Percentiles rank a stretch among this genome's conserved stretches.
Evolutionary conservation across 2,329 filamentous ascomycete species (phyloP).

Genomic region (Helotiales sp.): DNA sequence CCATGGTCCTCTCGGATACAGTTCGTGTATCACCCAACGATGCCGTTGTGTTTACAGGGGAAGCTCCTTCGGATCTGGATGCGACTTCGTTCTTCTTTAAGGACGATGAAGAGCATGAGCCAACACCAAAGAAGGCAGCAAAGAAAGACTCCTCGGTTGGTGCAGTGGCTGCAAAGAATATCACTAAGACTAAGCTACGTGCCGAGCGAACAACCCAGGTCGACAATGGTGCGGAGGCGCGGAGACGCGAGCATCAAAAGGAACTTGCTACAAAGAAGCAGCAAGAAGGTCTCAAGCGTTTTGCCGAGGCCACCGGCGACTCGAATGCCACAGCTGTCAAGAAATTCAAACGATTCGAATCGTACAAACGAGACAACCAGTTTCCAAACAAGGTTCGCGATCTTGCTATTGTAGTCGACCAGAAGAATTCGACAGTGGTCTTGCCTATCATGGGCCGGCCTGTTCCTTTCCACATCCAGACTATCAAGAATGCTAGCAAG

Average conservation of each 20-base stretch:
- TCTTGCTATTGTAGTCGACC: slow-evolving; percentile 85
- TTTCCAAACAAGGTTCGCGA: slow-evolving; percentile 81
- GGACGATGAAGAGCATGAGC: slow-evolving; percentile 86
- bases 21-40: slow-evolving; percentile 78
- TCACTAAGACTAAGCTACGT: slow-evolving; percentile 88
- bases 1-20: slow-evolving; percentile 88
- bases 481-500: slow-evolving; percentile 98
- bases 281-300: slow-evolving; percentile 80
- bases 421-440: slow-evolving; percentile 86
- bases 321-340: slow-evolving; percentile 92
- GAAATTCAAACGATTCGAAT: slow-evolving; percentile 99
- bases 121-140: slow-evolving; percentile 77
- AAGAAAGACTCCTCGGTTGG: slow-evolving; percentile 82
- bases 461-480: slow-evolving; percentile 96
- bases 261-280: slow-evolving; percentile 87
- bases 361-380: slow-evolving; percentile 97
- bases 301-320: slow-evolving; percentile 80
- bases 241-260: slow-evolving; percentile 88
- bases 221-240: slow-evolving; percentile 86
- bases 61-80: slow-evolving; percentile 87
- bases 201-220: slow-evolving; percentile 86
- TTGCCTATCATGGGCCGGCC: slow-evolving; percentile 96
- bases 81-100: slow-evolving; percentile 99
- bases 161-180: slow-evolving; percentile 90
- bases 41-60: slow-evolving; percentile 86